Conservation (phyloP, 2,329 filamentous ascomycete genomes). For the Elsinoe ampelina region DNA sequence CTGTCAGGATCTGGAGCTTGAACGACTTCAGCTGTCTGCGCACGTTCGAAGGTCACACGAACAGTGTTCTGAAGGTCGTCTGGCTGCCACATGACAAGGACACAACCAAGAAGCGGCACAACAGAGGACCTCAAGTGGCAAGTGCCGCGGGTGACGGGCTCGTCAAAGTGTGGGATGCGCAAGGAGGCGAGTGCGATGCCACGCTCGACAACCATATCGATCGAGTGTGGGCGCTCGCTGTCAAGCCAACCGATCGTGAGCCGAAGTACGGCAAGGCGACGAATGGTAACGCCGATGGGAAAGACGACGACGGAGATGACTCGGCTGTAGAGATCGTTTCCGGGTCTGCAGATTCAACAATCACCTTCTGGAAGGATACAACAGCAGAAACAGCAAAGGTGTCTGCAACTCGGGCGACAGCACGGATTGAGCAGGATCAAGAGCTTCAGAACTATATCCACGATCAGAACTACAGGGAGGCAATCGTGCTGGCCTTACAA, state of each 20-base stretch:
- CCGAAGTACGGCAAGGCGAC: background rate
- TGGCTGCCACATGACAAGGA: constrained; percentile 58
- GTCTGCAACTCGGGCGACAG: constrained; percentile 62
- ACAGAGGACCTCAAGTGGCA: constrained; percentile 59
- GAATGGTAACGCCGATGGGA: constrained; percentile 10
- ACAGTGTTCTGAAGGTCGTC: constrained; percentile 85
- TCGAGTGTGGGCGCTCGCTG: constrained; percentile 81
- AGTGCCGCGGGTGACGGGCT: constrained; percentile 89
- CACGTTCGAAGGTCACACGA: constrained; percentile 93
- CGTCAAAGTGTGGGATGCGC: constrained; percentile 92
- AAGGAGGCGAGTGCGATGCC: constrained; percentile 71
- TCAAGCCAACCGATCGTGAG: constrained; percentile 45
- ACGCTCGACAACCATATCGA: constrained; percentile 97
- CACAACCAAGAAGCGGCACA: constrained; percentile 32
- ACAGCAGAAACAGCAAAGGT: constrained; percentile 69
- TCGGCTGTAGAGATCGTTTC: constrained; percentile 67
- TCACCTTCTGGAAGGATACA: constrained; percentile 94
- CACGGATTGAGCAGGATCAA: constrained; percentile 87
- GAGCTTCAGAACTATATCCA: constrained; percentile 88
- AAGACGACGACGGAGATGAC: constrained; percentile 15
- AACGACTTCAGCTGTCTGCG: constrained; percentile 84
- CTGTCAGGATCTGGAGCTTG: constrained; percentile 88
- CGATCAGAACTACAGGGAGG: constrained; percentile 79
- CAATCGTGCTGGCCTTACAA: constrained; percentile 81
- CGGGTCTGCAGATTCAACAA: constrained; percentile 81